These are phyloP conservation scores for Castanea mollissima DNA, from an alignment of 306 rosid genomes.

Conservation along the genomic window DNA sequence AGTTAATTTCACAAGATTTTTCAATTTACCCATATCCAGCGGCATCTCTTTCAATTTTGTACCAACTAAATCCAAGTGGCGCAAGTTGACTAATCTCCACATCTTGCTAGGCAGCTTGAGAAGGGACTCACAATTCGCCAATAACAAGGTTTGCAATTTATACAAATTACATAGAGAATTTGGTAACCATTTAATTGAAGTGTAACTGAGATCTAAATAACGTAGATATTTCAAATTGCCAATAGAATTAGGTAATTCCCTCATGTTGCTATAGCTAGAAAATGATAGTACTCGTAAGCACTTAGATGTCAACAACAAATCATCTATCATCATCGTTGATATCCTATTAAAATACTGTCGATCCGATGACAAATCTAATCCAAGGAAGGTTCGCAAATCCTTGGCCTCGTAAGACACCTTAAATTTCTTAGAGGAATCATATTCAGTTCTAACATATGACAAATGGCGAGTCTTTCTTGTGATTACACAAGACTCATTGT, in stretches of 20 bases:
- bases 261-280: not conserved
- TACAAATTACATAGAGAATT: conserved; percentile 1
- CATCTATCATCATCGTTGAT: rapidly evolving
- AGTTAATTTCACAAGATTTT: too few species aligned
- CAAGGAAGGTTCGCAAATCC: not conserved
- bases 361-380: not conserved
- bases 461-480: too few species aligned
- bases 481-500: rapidly evolving
- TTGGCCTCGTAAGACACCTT: not conserved
- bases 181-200: not conserved
- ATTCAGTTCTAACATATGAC: not conserved
- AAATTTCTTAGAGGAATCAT: not conserved
- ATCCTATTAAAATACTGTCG: rapidly evolving
- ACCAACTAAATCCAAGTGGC: too few species aligned
- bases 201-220: conserved; percentile 1
- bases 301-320: not conserved
- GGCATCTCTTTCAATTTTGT: too few species aligned
- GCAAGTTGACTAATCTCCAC: too few species aligned
- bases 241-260: not conserved
- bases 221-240: conserved; percentile 3
- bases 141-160: conserved; percentile 15
- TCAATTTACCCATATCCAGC: too few species aligned
- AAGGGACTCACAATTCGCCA: rapidly evolving
- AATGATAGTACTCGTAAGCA: not conserved
- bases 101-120: rapidly evolving